These are phyloP conservation scores for Rugonectria rugulosa DNA, from an alignment of 2,329 filamentous ascomycete species.

Conservation along the genomic window DNA sequence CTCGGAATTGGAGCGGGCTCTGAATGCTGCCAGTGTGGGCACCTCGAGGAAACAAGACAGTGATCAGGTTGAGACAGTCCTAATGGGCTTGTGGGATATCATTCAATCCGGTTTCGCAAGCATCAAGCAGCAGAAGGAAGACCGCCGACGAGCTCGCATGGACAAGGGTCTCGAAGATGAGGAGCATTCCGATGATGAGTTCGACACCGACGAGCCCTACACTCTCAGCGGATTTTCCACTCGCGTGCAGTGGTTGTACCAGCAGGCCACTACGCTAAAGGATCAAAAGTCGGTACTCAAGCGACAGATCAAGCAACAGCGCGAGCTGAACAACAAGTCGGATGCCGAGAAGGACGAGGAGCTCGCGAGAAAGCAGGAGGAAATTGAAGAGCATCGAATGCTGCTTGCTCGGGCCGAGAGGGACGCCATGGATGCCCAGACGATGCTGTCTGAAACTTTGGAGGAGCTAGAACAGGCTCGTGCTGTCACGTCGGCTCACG, in stretches of 20 bases:
- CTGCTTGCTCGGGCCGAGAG: constrained; percentile 48
- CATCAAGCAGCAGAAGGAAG: constrained; percentile 61
- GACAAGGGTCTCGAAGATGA: constrained; percentile 67
- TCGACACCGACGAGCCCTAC: constrained; percentile 67
- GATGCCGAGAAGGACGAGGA: constrained; percentile 75
- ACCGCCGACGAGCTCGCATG: constrained; percentile 59
- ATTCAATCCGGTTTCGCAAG: constrained; percentile 61
- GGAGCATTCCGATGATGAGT: constrained; percentile 67
- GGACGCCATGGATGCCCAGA: constrained; percentile 50
- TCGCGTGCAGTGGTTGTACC: constrained; percentile 81
- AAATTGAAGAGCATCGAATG: constrained; percentile 56
- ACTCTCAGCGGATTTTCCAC: constrained; percentile 78
- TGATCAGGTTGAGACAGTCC: constrained; percentile 64
- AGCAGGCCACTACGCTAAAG: constrained; percentile 77
- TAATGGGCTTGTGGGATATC: constrained; percentile 64
- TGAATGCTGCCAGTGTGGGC: constrained; percentile 39
- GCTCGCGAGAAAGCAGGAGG: constrained; percentile 63
- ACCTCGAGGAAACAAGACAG: constrained; percentile 37
- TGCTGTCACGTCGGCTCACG: constrained; percentile 34
- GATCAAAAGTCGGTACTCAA: constrained; percentile 91
- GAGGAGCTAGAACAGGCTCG: constrained; percentile 55
- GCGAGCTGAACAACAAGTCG: constrained; percentile 88
- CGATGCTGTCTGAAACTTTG: constrained; percentile 57
- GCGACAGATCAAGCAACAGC: constrained; percentile 93
- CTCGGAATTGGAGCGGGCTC: constrained; percentile 49